phyloP scores from a whole-genome alignment of 2,329 filamentous ascomycete genomes.

The Trichophyton benhamiae region DNA sequence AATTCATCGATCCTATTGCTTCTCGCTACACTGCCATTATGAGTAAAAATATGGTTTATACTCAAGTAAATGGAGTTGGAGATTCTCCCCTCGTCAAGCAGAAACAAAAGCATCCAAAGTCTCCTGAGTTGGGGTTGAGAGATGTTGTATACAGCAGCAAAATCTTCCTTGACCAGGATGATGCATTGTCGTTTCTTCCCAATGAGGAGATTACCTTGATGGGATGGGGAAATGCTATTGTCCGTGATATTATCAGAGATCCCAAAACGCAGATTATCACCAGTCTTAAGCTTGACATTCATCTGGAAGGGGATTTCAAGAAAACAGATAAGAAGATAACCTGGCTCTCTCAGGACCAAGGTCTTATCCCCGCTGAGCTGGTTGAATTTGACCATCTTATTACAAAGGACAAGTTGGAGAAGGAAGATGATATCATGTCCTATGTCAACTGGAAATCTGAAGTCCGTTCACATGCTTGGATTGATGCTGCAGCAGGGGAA shows the following conservation, averaged over 20 bases:
- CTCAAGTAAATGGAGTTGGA: not conserved
- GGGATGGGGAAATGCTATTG: conserved; percentile 36
- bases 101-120: conserved; percentile 13
- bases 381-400: conserved; percentile 79
- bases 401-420: conserved; percentile 73
- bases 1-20: conserved; percentile 47
- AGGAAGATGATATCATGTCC: conserved; percentile 67
- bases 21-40: conserved; percentile 47
- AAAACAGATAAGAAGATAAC: conserved; percentile 83
- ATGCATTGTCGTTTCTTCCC: conserved; percentile 66
- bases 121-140: not conserved
- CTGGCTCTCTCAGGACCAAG: conserved; percentile 63
- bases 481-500: conserved; percentile 60
- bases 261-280: conserved; percentile 11
- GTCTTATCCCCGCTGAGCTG: conserved; percentile 59
- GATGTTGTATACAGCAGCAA: not conserved
- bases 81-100: not conserved
- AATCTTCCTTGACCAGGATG: conserved; percentile 60
- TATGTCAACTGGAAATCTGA: conserved; percentile 62
- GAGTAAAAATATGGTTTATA: conserved; percentile 56
- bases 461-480: conserved; percentile 55
- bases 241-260: conserved; percentile 14
- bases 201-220: conserved; percentile 91
- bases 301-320: conserved; percentile 78
- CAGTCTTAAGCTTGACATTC: conserved; percentile 59